Base-by-base conservation (phyloP, 2,329 filamentous ascomycete species). In the Cryoendolithus antarcticus region DNA sequence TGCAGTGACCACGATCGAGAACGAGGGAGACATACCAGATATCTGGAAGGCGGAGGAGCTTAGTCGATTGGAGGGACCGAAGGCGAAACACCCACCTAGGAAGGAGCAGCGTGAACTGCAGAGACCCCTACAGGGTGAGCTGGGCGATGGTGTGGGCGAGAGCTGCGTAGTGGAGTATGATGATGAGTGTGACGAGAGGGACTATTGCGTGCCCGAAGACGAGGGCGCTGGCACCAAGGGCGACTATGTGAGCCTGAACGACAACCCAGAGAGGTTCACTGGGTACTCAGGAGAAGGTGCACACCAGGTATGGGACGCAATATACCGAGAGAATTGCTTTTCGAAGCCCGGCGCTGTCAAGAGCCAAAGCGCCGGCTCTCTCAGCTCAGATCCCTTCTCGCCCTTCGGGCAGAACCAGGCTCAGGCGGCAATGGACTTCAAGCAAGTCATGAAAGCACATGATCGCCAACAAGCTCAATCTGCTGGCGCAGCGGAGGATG, bases 301-400 rank as follows among this genome's bases (percentile, higher is more conserved):
- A 31, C 77, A 80, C 55, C 86, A 93, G 64, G 85, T 98, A 10
- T 98, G 91, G 91, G 82, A 94, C 57, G 83, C 91, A 41, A 86
- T 98, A 43, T 98, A 98, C 63, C 75, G 86, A 38, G 91, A 98
- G 62, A 98, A 98, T 61, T 98, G 91, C 65, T 98, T 98, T 67
- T 66, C 74, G 45, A 57, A 63, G 59, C 44, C 56, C 38, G 46
- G 48, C 46, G 58, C 55, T 6, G 33, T 30, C 10, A 30, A 46
- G 6, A 49, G 45, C 27, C 39, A 43, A 7, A 43, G 41, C 32
- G 43, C 39, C 6, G 41, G 45, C 12, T 49, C 51, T 32, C 43
- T 54, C 6, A 48, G 48, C 9, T 27, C 24, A 8, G 24, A 27
- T 8, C 46, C 50, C 6, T 40, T 42, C 21, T 42, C 43, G 6